Evolutionary conservation across 1,284 basidiomycete species (phyloP).

Genomic region (Athelia psychrophila): DNA sequence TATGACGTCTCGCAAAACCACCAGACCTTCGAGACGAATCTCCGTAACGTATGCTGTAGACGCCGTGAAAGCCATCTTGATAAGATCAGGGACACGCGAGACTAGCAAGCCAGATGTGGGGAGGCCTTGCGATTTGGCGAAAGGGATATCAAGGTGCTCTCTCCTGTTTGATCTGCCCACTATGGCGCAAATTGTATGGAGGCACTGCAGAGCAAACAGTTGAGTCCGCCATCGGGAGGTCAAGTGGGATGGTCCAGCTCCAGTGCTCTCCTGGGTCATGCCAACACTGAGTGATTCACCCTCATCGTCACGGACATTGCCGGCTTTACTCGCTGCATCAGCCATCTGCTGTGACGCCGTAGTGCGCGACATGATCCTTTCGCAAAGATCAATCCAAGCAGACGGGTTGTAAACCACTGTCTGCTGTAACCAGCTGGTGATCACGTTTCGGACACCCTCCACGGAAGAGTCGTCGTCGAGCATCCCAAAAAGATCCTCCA

Average conservation of each 20-base stretch:
- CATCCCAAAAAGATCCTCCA: conserved; percentile 94
- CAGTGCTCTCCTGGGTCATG: conserved; percentile 35
- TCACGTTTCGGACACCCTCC: conserved; percentile 93
- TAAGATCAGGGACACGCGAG: conserved; percentile 86
- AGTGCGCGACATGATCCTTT: conserved; percentile 91
- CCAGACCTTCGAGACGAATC: conserved; percentile 90
- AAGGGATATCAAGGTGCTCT: conserved; percentile 80
- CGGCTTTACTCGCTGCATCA: conserved; percentile 46
- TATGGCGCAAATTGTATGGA: conserved; percentile 86
- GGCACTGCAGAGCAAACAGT: conserved; percentile 89
- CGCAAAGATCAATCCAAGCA: conserved; percentile 98
- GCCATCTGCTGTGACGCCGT: conserved; percentile 77
- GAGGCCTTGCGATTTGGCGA: conserved; percentile 52
- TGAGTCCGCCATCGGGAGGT: conserved; percentile 97
- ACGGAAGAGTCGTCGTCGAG: conserved; percentile 92
- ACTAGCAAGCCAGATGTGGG: conserved; percentile 60
- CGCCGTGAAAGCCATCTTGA: conserved; percentile 97
- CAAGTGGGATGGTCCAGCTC: conserved; percentile 34
- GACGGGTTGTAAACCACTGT: conserved; percentile 92
- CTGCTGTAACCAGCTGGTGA: conserved; percentile 93
- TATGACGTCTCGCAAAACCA: conserved; percentile 90
- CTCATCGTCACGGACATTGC: conserved; percentile 84
- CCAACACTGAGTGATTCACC: conserved; percentile 81
- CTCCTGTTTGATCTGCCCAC: conserved; percentile 70
- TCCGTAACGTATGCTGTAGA: conserved; percentile 95